A percentile compares a stretch with the other conserved stretches of the same genome.
Conservation (phyloP, 2,329 filamentous ascomycete species). For the Beauveria rudraprayagi region DNA sequence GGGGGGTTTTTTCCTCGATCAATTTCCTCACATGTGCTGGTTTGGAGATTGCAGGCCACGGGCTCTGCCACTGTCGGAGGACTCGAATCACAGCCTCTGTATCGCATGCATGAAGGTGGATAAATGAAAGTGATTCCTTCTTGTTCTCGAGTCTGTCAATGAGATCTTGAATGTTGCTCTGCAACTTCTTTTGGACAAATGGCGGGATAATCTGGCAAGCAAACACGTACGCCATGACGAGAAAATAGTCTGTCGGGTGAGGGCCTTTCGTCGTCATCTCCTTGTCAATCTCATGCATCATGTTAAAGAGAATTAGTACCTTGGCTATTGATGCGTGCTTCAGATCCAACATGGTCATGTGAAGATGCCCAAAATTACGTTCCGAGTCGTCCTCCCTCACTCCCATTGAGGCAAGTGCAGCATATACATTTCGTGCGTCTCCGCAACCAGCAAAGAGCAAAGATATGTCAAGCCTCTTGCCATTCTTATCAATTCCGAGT, state of each 20-base stretch:
- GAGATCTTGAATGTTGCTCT: conserved; percentile 14
- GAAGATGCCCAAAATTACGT: conserved; percentile 9
- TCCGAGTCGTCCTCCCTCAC: background rate
- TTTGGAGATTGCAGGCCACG: background rate
- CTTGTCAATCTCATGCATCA: conserved; percentile 10
- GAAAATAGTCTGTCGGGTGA: conserved; percentile 9
- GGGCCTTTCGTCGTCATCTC: background rate
- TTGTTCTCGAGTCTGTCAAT: conserved; percentile 13
- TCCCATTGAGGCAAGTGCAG: conserved; percentile 11
- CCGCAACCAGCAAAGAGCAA: conserved; percentile 19
- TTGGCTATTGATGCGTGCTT: conserved; percentile 18
- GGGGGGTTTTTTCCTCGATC: background rate
- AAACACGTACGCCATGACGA: conserved; percentile 17
- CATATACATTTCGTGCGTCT: conserved; percentile 18
- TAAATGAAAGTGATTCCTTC: background rate
- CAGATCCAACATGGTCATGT: conserved; percentile 19
- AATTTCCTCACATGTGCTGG: conserved; percentile 1
- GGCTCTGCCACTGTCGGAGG: conserved; percentile 11
- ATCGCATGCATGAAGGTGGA: background rate
- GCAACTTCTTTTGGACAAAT: conserved; percentile 14
- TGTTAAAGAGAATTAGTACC: conserved; percentile 16
- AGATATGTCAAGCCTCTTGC: conserved; percentile 9
- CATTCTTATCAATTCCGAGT: background rate
- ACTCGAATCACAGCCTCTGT: conserved; percentile 10
- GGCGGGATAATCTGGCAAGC: conserved; percentile 15